Evolutionary conservation across 768 basidiomycete genomes (phyloP), one percentile per base, ranked within the genome.

Genomic region (Suillus paluster): DNA sequence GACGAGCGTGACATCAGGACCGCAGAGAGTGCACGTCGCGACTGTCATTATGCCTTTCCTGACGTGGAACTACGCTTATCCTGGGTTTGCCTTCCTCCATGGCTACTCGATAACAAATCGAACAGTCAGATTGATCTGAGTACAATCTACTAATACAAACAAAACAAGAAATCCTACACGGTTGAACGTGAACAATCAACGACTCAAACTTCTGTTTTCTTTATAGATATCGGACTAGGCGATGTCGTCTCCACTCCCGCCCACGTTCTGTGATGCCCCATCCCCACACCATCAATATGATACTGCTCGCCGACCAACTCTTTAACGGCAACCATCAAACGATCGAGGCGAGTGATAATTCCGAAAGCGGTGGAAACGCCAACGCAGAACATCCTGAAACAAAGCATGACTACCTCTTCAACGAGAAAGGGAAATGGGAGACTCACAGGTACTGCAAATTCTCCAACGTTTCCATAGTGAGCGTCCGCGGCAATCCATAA

Each of bases 271-370:
- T 60, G 60, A 52, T 65, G 21, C 21, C 65, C 71, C 59, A 59
- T 64, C 39, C 83, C 87, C 17, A 91, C 74, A 0, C 90, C 90
- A 61, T 88, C 84, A n/a, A 94, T 90, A 70, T 94, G 90, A 71
- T 90, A 93, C 66, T 91, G 89, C 71, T 95, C 93, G 2, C 93
- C 93, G 1, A 95, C 91, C 49, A 95, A 78, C 73, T 94, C 91
- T 71, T 95, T 95, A 17, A 86, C 85, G 3, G 91, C 91, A 3
- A 93, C 69, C 86, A 95, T 91, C 61, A 95, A 74, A 57, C 84
- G 78, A 70, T 95, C 94, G 14, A 95, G 76, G 11, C 91, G 83
- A 7, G 83, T 83, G n/a, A 95, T 77, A 44, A 95, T 83, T 0
- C 83, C 81, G 65, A 84, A 90, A 0, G 88, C 80, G 1, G 87